These are phyloP conservation scores for Phytophthora citricola DNA, from an alignment of 352 stramenopile genomes.

Conservation along the genomic window DNA sequence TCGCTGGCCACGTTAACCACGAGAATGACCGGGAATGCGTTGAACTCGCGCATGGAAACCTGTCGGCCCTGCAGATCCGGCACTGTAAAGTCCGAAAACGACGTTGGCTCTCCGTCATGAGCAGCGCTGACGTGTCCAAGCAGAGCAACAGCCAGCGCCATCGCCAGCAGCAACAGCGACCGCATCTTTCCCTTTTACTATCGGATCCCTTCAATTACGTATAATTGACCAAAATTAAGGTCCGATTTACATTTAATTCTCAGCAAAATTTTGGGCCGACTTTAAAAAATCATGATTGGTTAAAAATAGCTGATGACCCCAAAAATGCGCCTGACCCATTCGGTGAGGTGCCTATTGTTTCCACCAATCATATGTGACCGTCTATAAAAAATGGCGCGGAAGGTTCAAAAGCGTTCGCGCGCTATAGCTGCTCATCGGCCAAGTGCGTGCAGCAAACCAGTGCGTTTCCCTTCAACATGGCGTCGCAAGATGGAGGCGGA, in stretches of 20 bases:
- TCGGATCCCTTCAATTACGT: conserved; percentile 14
- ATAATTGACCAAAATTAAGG: background rate
- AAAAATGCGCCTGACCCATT: no score
- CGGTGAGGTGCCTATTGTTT: background rate
- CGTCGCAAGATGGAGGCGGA: conserved; percentile 16
- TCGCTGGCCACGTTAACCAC: conserved; percentile 86
- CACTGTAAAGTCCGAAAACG: conserved; percentile 71
- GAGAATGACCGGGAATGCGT: conserved; percentile 68
- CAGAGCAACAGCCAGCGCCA: conserved; percentile 15
- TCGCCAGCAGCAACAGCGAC: conserved; percentile 18
- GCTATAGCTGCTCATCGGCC: background rate
- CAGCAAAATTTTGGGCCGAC: no score
- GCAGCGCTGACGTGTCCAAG: background rate
- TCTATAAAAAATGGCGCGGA: conserved; percentile 27
- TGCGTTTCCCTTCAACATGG: conserved; percentile 21
- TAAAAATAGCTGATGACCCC: background rate
- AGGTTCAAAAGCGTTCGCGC: conserved; percentile 15
- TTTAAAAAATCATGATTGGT: background rate
- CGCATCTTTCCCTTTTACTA: conserved; percentile 13
- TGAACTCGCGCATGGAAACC: conserved; percentile 59
- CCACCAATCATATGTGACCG: background rate
- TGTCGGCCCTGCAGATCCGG: conserved; percentile 51
- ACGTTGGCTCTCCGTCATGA: conserved; percentile 10
- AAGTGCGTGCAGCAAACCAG: conserved; percentile 2
- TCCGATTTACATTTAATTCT: no score